A percentile compares a stretch with the other conserved stretches of the same genome.
Evolutionary conservation across 2,329 filamentous ascomycete genomes (phyloP).

Genomic region (Colletotrichum godetiae): DNA sequence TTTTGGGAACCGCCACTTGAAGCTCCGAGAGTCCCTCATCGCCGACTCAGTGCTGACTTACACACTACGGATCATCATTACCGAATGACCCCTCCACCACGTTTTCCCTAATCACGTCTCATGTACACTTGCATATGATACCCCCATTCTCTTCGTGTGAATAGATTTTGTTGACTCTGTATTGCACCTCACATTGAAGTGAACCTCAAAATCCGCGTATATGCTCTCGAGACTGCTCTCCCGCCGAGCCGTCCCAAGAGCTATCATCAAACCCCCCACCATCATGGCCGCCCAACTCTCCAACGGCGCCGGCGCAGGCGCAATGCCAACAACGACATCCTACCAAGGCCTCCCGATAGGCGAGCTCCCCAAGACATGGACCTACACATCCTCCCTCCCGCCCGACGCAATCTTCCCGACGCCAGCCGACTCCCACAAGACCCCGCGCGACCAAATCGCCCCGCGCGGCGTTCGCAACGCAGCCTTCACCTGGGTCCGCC

Average conservation of each 20-base stretch:
- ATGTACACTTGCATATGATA: slow-evolving; percentile 8
- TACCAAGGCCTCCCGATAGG: slow-evolving; percentile 53
- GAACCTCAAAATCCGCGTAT: slow-evolving; percentile 23
- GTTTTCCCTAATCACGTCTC: background rate
- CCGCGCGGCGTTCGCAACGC: slow-evolving; percentile 88
- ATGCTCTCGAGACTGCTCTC: slow-evolving; percentile 48
- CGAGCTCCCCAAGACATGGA: slow-evolving; percentile 74
- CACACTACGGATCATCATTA: slow-evolving; percentile 23
- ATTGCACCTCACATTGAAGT: background rate
- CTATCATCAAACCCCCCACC: slow-evolving; percentile 35
- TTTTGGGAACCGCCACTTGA: slow-evolving; percentile 15
- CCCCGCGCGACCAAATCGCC: slow-evolving; percentile 79
- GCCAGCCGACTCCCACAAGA: slow-evolving; percentile 82
- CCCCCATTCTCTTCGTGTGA: background rate
- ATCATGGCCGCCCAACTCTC: slow-evolving; percentile 48
- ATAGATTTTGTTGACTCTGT: background rate
- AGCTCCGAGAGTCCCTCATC: slow-evolving; percentile 12
- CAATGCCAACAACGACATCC: background rate
- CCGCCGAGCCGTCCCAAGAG: slow-evolving; percentile 45
- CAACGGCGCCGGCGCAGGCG: slow-evolving; percentile 39
- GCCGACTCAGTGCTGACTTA: background rate
- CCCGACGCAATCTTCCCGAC: slow-evolving; percentile 83
- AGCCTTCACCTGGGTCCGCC: slow-evolving; percentile 90
- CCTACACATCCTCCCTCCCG: slow-evolving; percentile 75
- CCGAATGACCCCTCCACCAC: slow-evolving; percentile 9